Evolutionary conservation across 2,329 filamentous ascomycete species (phyloP), one percentile per base, ranked within the genome.

Genomic region (Parafenestella ontariensis): DNA sequence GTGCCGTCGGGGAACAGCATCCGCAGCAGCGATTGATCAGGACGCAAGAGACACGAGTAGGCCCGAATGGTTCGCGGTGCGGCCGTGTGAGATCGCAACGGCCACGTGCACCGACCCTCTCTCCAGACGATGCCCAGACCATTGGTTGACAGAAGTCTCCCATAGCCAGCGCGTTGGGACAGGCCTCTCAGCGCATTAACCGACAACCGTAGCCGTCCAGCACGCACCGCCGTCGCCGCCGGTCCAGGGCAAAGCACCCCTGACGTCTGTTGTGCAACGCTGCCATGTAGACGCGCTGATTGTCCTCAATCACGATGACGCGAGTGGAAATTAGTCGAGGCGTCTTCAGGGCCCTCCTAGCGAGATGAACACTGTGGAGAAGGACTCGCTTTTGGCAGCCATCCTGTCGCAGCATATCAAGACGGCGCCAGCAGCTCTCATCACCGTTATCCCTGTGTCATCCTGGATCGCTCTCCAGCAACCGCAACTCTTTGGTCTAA

Each of bases 361-460:
- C 73, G 73, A 75, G 61, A 75, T 75, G 71, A 75, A 65, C 59
- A 59, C 47, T 71, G 71, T 72, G 71, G 70, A 74, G 69, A 70
- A 71, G 69, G 70, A 70, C 67, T 64, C 65, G 62, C 58, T 49
- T 52, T 59, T 52, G 65, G 11, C 63, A 62, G 68, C 64, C 64
- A 63, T 61, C 58, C 66, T 61, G 69, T 71, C 67, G 68, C 69
- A 72, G 70, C 49, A 59, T 50, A 48, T 53, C 52, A 60, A 62
- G 61, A 57, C 61, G 56, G 57, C 62, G 56, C 56, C 55, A 60
- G 56, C 56, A 61, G 45, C 56, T 13, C 53, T 44, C 52, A 52
- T 58, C 59, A 48, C 54, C 54, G 50, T 48, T 39, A 68, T 64
- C 69, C 70, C 61, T 71, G 67, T 49, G 43, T n/a, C 49, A 42